Evolutionary conservation across 2,329 filamentous ascomycete genomes (phyloP), one percentile per base, ranked within the genome.

Genomic region (Calonectria pseudoreteaudii): DNA sequence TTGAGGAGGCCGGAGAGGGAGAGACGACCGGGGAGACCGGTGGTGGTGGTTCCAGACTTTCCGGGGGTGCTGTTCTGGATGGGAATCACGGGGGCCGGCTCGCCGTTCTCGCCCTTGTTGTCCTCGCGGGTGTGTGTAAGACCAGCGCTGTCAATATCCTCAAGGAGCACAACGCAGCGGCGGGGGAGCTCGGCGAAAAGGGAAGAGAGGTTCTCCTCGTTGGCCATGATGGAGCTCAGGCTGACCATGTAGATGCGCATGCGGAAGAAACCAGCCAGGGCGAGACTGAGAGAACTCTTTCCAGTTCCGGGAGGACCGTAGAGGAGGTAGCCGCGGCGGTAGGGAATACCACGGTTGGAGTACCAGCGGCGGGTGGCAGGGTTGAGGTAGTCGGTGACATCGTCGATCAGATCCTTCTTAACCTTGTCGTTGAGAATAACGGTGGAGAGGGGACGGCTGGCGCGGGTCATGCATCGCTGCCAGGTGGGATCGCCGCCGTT

Each of bases 251-350:
- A 95, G 75, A 95, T 93, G 64, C 90, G 88, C 85, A 95, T 88
- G 72, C 91, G 90, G 81, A 95, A 93, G 80, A 91, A 89, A 7
- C 93, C 93, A 0, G 93, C 93, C 65, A 94, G 87, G 0, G 93
- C 93, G 52, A 95, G 88, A 75, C 91, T 93, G 1, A 95, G 87
- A 58, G 92, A 94, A 56, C 91, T 94, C 84, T 96, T 97, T 18
- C 94, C 94, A 0, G 94, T 96, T 36, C 94, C 94, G 0, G 94
- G 94, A 0, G 94, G 94, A 0, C 95, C 95, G 76, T 96, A 88
- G 20, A 98, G 91, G 0, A 98, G 89, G 80, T 97, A 98, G 0
- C 95, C 95, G 6, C 95, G 90, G 18, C 95, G 91, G 82, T 97
- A 97, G 0, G 95, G 95, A 36, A 98, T 96, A 0, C 95, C 95